A percentile compares a stretch with the other conserved stretches of the same genome.
Conservation (phyloP, 371 early-diverging fungal genomes). For the Apophysomyces trapeziformis region DNA sequence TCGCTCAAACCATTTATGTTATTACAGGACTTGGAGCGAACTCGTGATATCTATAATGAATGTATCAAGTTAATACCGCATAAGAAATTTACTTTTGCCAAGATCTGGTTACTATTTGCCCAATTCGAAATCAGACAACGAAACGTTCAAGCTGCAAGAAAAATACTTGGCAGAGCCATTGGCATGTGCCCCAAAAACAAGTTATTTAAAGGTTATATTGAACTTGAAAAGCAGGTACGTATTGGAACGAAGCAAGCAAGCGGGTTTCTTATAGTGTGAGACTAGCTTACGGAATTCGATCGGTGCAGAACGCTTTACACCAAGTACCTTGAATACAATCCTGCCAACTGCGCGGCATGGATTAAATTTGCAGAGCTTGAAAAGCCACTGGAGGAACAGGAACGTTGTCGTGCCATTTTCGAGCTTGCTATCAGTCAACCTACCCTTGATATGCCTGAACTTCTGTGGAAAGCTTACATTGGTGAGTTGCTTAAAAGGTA, state of each 20-base stretch:
- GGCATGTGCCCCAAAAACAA: constrained; percentile 83
- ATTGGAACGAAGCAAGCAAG: background rate
- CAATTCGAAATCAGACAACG: constrained; percentile 88
- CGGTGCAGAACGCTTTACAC: constrained; percentile 90
- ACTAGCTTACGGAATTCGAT: constrained; percentile 88
- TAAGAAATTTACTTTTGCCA: constrained; percentile 93
- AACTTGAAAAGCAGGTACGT: constrained; percentile 81
- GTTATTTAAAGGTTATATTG: constrained; percentile 95
- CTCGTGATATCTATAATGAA: constrained; percentile 84
- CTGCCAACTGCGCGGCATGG: constrained; percentile 91
- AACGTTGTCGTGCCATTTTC: constrained; percentile 86
- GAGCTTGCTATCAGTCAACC: constrained; percentile 89
- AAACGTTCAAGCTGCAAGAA: constrained; percentile 81
- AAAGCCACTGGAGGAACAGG: constrained; percentile 82
- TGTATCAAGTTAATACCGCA: constrained; percentile 92
- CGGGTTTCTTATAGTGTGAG: background rate
- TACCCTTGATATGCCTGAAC: constrained; percentile 93
- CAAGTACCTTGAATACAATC: constrained; percentile 85
- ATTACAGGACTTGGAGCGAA: constrained; percentile 73
- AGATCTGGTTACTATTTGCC: constrained; percentile 94
- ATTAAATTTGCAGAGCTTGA: constrained; percentile 95
- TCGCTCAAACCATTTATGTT: background rate
- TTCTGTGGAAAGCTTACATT: constrained; percentile 97
- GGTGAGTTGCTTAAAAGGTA: constrained; percentile 23
- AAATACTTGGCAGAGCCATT: constrained; percentile 83